phyloP scores from a whole-genome alignment of 495 filamentous ascomycete genomes.

The Monascus purpureus region DNA sequence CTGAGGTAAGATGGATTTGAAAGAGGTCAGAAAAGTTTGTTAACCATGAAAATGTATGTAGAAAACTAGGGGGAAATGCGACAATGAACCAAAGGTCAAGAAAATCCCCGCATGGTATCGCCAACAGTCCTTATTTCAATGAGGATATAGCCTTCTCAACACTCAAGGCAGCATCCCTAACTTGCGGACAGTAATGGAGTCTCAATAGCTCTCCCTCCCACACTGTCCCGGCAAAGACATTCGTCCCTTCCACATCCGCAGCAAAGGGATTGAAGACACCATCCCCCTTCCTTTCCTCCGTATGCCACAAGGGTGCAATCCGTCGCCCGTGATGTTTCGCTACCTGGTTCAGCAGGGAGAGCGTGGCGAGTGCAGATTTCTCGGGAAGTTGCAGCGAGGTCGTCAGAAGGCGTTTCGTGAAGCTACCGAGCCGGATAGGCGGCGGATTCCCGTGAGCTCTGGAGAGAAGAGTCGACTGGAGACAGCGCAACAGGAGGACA shows the following conservation, averaged over 20 bases:
- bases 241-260: slow-evolving; percentile 57
- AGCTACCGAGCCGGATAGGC: slow-evolving; percentile 71
- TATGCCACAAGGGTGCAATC: slow-evolving; percentile 62
- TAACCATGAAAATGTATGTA: no score
- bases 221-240: slow-evolving; percentile 76
- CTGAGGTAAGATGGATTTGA: no score
- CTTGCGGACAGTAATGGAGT: slow-evolving; percentile 74
- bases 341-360: slow-evolving; percentile 61
- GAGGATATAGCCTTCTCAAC: slow-evolving; percentile 50
- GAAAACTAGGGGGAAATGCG: no score
- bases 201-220: slow-evolving; percentile 88
- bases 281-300: slow-evolving; percentile 82
- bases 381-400: slow-evolving; percentile 75
- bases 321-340: slow-evolving; percentile 56
- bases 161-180: slow-evolving; percentile 57
- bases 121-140: slow-evolving; percentile 18
- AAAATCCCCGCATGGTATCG: no score
- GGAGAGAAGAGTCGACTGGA: slow-evolving; percentile 54
- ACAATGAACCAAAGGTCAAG: no score
- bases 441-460: slow-evolving; percentile 43
- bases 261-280: slow-evolving; percentile 45
- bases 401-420: slow-evolving; percentile 82
- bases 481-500: slow-evolving; percentile 74
- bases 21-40: no score
- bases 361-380: slow-evolving; percentile 64